A percentile compares a stretch with the other conserved stretches of the same genome.
phyloP scores from a whole-genome alignment of 495 filamentous ascomycete species.

The Chlorociboria aeruginascens region DNA sequence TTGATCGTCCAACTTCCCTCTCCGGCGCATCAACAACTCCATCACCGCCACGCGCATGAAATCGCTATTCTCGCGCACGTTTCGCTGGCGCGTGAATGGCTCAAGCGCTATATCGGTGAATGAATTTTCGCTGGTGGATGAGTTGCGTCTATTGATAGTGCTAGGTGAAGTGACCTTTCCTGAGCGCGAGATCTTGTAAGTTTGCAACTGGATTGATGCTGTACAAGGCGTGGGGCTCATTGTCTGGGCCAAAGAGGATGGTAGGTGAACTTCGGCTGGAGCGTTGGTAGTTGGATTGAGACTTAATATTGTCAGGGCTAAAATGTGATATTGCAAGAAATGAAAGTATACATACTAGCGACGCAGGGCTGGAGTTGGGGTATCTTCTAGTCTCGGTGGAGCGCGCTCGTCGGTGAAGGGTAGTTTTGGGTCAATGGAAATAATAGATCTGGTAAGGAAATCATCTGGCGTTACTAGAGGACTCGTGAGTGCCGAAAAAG shows the following conservation, averaged over 20 bases:
- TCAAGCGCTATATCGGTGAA: constrained; percentile 14
- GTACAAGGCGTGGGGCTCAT: constrained; percentile 37
- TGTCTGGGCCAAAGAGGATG: constrained; percentile 19
- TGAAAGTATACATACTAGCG: constrained; percentile 40
- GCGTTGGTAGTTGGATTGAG: constrained; percentile 70
- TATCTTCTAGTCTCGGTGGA: constrained; percentile 60
- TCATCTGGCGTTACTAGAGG: constrained; percentile 74
- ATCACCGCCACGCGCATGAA: constrained; percentile 90
- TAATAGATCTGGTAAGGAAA: constrained; percentile 75
- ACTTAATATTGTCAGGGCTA: neutral
- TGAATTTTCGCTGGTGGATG: constrained; percentile 11
- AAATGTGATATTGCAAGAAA: too few relatives aligned
- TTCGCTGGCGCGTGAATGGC: constrained; percentile 60
- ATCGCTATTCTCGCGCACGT: constrained; percentile 84
- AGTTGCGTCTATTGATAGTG: constrained; percentile 19
- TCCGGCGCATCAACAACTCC: constrained; percentile 94
- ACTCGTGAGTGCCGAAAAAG: constrained; percentile 64
- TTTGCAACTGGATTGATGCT: constrained; percentile 80
- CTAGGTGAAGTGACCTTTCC: constrained; percentile 25
- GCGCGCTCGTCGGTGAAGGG: constrained; percentile 82
- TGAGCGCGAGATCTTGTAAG: constrained; percentile 48
- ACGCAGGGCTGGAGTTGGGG: constrained; percentile 75
- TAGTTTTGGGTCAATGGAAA: constrained; percentile 56
- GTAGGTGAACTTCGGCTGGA: constrained; percentile 51
- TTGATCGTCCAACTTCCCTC: constrained; percentile 78